These are phyloP conservation scores for Nakazawaea pomicola DNA, from an alignment of 805 yeast genomes.

Conservation along the genomic window DNA sequence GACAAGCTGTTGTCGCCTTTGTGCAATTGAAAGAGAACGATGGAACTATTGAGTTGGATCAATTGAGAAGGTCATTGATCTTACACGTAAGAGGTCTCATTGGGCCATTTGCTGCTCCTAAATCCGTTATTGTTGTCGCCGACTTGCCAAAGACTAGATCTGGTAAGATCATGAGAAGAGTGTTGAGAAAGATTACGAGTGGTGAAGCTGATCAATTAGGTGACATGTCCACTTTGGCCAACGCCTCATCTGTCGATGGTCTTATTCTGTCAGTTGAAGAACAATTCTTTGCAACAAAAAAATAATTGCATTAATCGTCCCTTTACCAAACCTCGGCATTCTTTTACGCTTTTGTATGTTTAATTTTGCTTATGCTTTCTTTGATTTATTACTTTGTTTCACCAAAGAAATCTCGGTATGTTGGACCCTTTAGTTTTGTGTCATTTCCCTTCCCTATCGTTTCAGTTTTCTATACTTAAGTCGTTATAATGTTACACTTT, in stretches of 20 bases:
- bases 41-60: conserved; percentile 43
- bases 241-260: conserved; percentile 78
- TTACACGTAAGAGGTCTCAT: conserved; percentile 88
- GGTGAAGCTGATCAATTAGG: conserved; percentile 93
- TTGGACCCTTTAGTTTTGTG: too few species aligned
- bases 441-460: too few species aligned
- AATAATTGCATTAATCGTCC: conserved; percentile 19
- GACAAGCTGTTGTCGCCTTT: conserved; percentile 95
- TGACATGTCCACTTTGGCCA: conserved; percentile 83
- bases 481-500: too few species aligned
- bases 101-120: conserved; percentile 96
- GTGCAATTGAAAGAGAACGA: conserved; percentile 69
- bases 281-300: conserved; percentile 29
- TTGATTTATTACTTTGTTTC: too few species aligned
- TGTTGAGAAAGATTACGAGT: conserved; percentile 85
- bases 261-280: conserved; percentile 64
- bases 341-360: too few species aligned
- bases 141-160: conserved; percentile 98
- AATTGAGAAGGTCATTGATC: conserved; percentile 67
- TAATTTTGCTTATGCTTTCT: too few species aligned
- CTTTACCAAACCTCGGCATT: too few species aligned
- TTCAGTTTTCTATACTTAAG: too few species aligned
- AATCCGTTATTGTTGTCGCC: conserved; percentile 69
- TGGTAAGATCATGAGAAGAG: conserved; percentile 98
- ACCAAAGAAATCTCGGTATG: too few species aligned